Conservation (phyloP, 2,329 filamentous ascomycete species). For the Penicillium sp. region DNA sequence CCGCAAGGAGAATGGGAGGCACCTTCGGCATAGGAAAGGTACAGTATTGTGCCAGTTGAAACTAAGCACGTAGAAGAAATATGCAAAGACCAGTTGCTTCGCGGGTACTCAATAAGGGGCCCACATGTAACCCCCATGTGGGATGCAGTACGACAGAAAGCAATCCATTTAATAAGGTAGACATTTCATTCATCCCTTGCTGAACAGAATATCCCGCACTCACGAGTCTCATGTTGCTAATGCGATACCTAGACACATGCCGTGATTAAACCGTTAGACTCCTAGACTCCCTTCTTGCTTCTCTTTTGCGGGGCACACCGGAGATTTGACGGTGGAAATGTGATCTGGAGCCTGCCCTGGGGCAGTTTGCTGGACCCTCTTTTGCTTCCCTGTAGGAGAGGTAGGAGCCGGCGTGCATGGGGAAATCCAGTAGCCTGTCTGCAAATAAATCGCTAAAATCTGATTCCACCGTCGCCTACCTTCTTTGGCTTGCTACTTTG, state of each 20-base stretch:
- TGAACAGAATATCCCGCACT: conserved; percentile 9
- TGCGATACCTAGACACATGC: conserved; percentile 12
- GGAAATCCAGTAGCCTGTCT: neutral
- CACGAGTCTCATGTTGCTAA: neutral
- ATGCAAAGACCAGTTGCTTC: neutral
- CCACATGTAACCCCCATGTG: conserved; percentile 9
- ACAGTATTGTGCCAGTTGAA: too few relatives aligned
- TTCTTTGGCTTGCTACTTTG: neutral
- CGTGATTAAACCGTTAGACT: conserved; percentile 5
- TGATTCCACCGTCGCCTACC: neutral
- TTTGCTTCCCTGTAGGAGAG: neutral
- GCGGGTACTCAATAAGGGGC: neutral
- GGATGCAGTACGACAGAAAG: conserved; percentile 10
- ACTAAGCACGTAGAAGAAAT: neutral
- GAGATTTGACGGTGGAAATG: conserved; percentile 13
- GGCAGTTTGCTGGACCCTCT: conserved; percentile 7
- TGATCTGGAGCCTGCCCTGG: conserved; percentile 6
- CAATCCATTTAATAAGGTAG: conserved; percentile 17
- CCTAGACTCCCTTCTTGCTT: neutral
- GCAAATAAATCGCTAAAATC: neutral
- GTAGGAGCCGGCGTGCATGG: neutral
- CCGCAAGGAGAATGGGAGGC: too few relatives aligned
- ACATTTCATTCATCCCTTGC: conserved; percentile 18
- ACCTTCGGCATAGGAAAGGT: neutral
- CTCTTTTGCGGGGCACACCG: conserved; percentile 9